These are phyloP conservation scores for Trichoderma sp. DNA, from an alignment of 2,329 filamentous ascomycete species.

Conservation along the genomic window DNA sequence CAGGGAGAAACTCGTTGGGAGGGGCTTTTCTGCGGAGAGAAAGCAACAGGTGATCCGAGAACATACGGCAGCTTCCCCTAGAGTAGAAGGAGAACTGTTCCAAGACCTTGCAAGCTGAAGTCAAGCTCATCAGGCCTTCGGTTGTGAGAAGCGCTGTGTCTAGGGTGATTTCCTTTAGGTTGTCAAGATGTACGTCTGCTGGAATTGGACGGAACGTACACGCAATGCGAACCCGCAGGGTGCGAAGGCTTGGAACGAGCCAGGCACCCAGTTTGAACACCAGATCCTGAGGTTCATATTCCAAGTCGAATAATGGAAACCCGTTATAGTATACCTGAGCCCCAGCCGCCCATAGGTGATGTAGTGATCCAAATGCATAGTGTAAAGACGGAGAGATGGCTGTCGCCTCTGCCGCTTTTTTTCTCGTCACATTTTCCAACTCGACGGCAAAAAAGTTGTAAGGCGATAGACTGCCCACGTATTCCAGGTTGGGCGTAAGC, in stretches of 20 bases:
- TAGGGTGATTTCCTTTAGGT: conserved; percentile 5
- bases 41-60: neutral
- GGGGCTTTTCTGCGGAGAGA: neutral
- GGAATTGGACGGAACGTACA: neutral
- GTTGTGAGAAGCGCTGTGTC: conserved; percentile 3
- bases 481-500: neutral
- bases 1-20: neutral
- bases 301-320: neutral
- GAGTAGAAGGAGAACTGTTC: conserved; percentile 9
- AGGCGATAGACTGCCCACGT: neutral
- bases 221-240: neutral
- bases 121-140: neutral
- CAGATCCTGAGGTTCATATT: neutral
- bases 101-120: neutral
- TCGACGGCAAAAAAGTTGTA: neutral
- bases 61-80: neutral
- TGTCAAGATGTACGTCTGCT: neutral
- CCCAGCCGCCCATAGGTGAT: conserved; percentile 6
- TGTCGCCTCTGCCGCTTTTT: neutral
- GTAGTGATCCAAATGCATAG: neutral
- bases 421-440: neutral
- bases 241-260: conserved; percentile 13
- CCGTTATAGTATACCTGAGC: neutral
- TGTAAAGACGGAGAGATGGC: neutral
- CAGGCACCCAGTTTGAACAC: neutral